These are phyloP conservation scores for Quercus phellos DNA, from an alignment of 331 rosid species.

Conservation along the genomic window DNA sequence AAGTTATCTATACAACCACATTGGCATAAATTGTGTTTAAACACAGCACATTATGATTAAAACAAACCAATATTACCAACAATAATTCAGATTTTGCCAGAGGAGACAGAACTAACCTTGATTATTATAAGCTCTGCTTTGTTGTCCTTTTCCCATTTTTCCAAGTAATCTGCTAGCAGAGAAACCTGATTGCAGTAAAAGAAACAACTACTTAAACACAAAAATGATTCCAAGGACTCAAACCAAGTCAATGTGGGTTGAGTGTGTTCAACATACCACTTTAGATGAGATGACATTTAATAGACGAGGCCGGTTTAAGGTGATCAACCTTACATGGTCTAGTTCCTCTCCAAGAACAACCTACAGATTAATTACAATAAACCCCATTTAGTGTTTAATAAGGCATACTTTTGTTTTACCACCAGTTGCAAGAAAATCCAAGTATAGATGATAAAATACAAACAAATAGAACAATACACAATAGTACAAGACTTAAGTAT, in stretches of 20 bases:
- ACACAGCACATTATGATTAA: background rate
- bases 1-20: background rate
- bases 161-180: slow-evolving; percentile 65
- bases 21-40: background rate
- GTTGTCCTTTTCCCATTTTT: slow-evolving; percentile 86
- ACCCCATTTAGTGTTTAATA: background rate
- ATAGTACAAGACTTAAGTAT: no score
- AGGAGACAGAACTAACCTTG: slow-evolving; percentile 52
- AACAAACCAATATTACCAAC: background rate
- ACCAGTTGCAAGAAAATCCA: background rate
- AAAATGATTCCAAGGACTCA: background rate
- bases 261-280: slow-evolving; percentile 35
- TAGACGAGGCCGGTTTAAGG: slow-evolving; percentile 74
- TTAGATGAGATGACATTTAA: slow-evolving; percentile 82
- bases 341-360: slow-evolving; percentile 78
- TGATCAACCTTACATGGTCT: slow-evolving; percentile 64
- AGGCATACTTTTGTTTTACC: background rate
- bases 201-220: background rate
- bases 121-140: slow-evolving; percentile 64
- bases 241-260: background rate
- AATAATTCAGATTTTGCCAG: background rate
- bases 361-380: slow-evolving; percentile 36
- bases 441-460: background rate
- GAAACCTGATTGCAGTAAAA: slow-evolving; percentile 57
- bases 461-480: no score